These are phyloP conservation scores for Colletotrichum abscissum DNA, from an alignment of 2,329 filamentous ascomycete genomes.

Conservation along the genomic window DNA sequence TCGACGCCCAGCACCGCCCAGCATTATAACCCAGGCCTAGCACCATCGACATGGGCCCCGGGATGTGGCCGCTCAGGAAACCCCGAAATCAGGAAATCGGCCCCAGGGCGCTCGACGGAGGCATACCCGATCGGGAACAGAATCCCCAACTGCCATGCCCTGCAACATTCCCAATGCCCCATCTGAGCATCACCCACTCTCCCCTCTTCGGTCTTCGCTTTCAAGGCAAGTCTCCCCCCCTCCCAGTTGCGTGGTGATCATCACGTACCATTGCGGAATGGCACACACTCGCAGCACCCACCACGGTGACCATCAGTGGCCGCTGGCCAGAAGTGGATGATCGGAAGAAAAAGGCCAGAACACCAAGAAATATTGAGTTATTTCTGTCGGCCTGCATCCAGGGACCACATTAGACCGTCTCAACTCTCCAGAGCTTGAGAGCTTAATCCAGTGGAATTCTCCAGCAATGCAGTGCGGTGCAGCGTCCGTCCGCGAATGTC, in stretches of 20 bases:
- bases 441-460: background rate
- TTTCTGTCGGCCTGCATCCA: slow-evolving; percentile 11
- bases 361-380: background rate
- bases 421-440: background rate
- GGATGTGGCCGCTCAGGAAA: background rate
- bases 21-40: background rate
- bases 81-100: slow-evolving; percentile 17
- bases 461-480: background rate
- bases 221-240: background rate
- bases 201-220: background rate
- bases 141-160: background rate
- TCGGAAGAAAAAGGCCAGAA: background rate
- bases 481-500: background rate
- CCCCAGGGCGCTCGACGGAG: slow-evolving; percentile 11
- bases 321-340: background rate
- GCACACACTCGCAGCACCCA: background rate
- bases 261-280: background rate
- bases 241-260: background rate
- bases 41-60: background rate
- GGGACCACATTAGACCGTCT: slow-evolving; percentile 8
- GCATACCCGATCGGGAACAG: slow-evolving; percentile 14
- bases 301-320: background rate
- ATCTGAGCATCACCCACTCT: background rate
- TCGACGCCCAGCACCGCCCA: background rate
- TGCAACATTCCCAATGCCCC: background rate